Evolutionary conservation across 768 basidiomycete genomes (phyloP), one percentile per base, ranked within the genome.

Genomic region (button mushroom (Agaricus bisporus)): DNA sequence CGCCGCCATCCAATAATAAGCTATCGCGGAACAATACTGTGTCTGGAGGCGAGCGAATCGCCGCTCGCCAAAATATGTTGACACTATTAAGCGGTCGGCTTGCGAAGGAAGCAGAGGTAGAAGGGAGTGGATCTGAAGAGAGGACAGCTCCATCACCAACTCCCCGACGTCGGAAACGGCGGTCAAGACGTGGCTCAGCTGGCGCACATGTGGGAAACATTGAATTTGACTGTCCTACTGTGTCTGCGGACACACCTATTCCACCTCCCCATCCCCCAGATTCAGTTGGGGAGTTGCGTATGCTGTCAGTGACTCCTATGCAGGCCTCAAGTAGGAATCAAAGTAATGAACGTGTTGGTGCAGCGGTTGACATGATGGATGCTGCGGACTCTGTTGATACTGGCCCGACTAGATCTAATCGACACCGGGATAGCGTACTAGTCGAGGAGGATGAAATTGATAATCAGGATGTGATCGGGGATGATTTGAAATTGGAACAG

Each of bases 1-100:
- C 74, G 12, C 73, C 75, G 35, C 74, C 75, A 7, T 60, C 67
- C 6, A 59, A 65, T 6, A 69, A 64, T 7, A 73, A 72, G 57
- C 69, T 85, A 29, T 71, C 69, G 50, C 78, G 91, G 52, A 91
- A 87, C 60, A 91, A 91, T 61, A 93, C 91, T 15, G 83, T 91
- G 12, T 80, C 89, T 1, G 90, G 88, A 5, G 88, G 86, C 26
- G 90, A 91, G 61, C 83, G 90, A 32, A 76, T 77, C 28, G 86
- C 81, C 26, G 88, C 85, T 11, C 78, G 90, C 41, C 79, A 81
- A 60, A 73, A 83, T 48, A 76, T 91, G 72, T 72, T 89, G 37
- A 79, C 74, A 50, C 75, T 81, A 9, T 70, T 91, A 15, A 78
- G 77, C n/a, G 79, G 81, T 28, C 71, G 80, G 51, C 67, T 79